phyloP scores from a whole-genome alignment of 768 basidiomycete species.

The Coprinellus aureogranulatus region DNA sequence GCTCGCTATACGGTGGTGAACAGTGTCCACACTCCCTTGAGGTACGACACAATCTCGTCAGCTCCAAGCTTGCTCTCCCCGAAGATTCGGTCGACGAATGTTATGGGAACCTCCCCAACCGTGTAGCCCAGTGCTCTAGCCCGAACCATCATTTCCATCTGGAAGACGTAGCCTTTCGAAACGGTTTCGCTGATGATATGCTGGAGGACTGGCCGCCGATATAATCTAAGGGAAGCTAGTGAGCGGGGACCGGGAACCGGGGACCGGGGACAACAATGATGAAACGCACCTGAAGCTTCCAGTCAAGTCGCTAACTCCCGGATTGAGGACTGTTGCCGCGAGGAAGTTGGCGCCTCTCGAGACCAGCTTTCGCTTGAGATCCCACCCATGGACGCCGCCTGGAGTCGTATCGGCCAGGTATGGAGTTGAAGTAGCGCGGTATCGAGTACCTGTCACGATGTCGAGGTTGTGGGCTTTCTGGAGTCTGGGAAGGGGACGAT shows the following conservation, averaged over 20 bases:
- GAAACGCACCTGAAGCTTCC: slow-evolving; percentile 76
- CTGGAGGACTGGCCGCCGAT: slow-evolving; percentile 70
- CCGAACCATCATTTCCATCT: slow-evolving; percentile 98
- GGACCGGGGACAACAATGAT: not conserved
- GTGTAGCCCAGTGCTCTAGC: slow-evolving; percentile 80
- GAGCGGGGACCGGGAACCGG: too few relatives aligned
- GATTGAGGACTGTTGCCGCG: slow-evolving; percentile 79
- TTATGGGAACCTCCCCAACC: slow-evolving; percentile 90
- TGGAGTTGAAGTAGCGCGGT: slow-evolving; percentile 63
- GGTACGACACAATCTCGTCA: slow-evolving; percentile 83
- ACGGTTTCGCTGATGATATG: slow-evolving; percentile 83
- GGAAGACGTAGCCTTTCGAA: slow-evolving; percentile 92
- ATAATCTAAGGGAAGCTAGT: slow-evolving; percentile 43
- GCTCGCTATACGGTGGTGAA: slow-evolving; percentile 66
- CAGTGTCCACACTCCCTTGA: slow-evolving; percentile 78
- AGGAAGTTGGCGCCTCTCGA: slow-evolving; percentile 88
- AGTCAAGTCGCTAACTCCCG: slow-evolving; percentile 87
- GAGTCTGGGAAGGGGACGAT: slow-evolving; percentile 41
- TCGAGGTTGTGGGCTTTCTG: slow-evolving; percentile 87
- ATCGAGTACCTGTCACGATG: slow-evolving; percentile 91
- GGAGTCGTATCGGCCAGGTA: slow-evolving; percentile 56
- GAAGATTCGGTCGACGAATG: slow-evolving; percentile 91
- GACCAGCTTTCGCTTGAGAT: slow-evolving; percentile 83
- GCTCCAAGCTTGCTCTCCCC: slow-evolving; percentile 91
- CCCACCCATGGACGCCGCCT: slow-evolving; percentile 92